These are phyloP conservation scores for Nakaseomyces nivariensis DNA, from an alignment of 1,139 yeast species.

Conservation along the genomic window DNA sequence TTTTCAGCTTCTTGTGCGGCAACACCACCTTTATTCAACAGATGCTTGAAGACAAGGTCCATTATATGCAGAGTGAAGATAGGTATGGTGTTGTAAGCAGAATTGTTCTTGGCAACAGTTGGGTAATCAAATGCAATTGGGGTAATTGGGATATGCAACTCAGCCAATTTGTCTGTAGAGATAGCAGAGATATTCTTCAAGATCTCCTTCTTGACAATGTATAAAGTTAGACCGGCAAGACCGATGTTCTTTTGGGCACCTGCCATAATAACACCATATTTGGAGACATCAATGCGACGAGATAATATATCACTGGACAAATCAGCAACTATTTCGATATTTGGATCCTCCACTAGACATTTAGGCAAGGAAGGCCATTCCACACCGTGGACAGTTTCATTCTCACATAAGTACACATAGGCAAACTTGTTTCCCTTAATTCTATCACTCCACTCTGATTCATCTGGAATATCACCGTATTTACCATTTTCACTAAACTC, in stretches of 20 bases:
- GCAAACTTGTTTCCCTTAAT: slow-evolving; percentile 47
- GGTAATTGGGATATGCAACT: slow-evolving; percentile 56
- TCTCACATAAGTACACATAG: slow-evolving; percentile 84
- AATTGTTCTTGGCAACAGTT: slow-evolving; percentile 75
- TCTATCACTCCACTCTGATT: slow-evolving; percentile 47
- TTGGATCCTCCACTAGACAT: slow-evolving; percentile 47
- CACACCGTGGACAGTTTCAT: slow-evolving; percentile 91
- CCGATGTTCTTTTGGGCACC: slow-evolving; percentile 99
- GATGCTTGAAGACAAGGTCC: slow-evolving; percentile 59
- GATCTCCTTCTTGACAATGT: slow-evolving; percentile 73
- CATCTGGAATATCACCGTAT: slow-evolving; percentile 60
- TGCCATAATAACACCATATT: slow-evolving; percentile 82
- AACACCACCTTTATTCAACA: slow-evolving; percentile 55
- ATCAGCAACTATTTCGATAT: slow-evolving; percentile 79
- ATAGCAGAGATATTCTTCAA: slow-evolving; percentile 46
- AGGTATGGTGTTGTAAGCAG: slow-evolving; percentile 92
- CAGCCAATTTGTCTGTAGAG: slow-evolving; percentile 48
- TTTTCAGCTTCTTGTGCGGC: slow-evolving; percentile 48
- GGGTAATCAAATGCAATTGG: slow-evolving; percentile 90
- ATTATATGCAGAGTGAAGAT: slow-evolving; percentile 82
- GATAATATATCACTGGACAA: slow-evolving; percentile 90
- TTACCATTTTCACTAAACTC: slow-evolving; percentile 37
- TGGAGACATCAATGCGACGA: slow-evolving; percentile 65
- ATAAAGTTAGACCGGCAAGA: slow-evolving; percentile 86
- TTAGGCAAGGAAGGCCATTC: slow-evolving; percentile 57